Evolutionary conservation across 768 basidiomycete species (phyloP), one percentile per base, ranked within the genome.

Genomic region (Agaricus sinodeliciosus): DNA sequence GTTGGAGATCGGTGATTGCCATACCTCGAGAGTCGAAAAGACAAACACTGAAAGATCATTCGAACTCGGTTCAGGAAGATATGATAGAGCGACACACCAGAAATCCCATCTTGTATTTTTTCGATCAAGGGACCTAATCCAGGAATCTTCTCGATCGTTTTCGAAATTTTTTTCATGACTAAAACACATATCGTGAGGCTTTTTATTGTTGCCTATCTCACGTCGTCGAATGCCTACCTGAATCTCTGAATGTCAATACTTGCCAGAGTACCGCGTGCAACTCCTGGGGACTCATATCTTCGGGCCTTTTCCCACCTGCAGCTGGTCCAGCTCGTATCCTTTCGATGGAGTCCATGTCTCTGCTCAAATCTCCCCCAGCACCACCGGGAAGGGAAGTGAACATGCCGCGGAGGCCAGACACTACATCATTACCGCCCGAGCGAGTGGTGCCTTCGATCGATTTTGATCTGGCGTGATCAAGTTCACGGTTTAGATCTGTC

Each of bases 201-300:
- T 12, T 39, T 39, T 39, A n/a, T n/a, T n/a, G n/a, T n/a, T n/a
- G 9, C 15, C 12, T 16, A 39, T 39, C 13, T 13, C 37, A 12
- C 37, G 9, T 31, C 31, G 11, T 31, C 31, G 31, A 31, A 11
- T 12, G 55, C 76, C 9, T 51, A 84, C 84, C 80, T 4, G 82
- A 81, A 68, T 95, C 93, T 46, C 91, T 76, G 70, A 94, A 94
- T 25, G 74, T 82, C 63, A 97, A 66, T 5, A 95, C 81, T 68
- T 90, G 81, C 91, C 92, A 94, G 18, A 94, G 69, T 2, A 84
- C 81, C 1, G 79, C 70, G 65, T 94, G 90, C 46, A 95, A 59
- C 66, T 97, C 91, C 67, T 94, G 90, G 3, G 94, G 92, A 48
- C 70, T 82, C 91, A 97, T 90, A 15, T 88, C 79, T 56, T 84